These are phyloP conservation scores for Agroathelia rolfsii DNA, from an alignment of 1,284 basidiomycete species.

Conservation along the genomic window DNA sequence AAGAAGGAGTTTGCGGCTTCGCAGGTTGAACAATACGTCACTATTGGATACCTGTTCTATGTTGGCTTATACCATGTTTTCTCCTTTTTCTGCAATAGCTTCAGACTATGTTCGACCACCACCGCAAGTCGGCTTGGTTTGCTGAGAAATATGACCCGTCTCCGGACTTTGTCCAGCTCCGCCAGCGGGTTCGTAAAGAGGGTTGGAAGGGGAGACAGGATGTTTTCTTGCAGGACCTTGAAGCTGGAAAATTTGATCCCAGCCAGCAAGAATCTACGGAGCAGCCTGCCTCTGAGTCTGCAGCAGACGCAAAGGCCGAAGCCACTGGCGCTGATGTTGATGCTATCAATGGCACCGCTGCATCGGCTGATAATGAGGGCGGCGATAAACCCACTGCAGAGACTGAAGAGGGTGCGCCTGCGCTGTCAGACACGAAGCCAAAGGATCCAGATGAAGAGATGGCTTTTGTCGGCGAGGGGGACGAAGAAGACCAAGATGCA, in stretches of 20 bases:
- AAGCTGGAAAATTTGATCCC: constrained; percentile 76
- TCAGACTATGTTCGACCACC: constrained; percentile 86
- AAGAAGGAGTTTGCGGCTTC: constrained; percentile 78
- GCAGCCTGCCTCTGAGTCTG: constrained; percentile 32
- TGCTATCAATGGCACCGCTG: constrained; percentile 22
- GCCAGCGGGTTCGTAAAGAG: constrained; percentile 68
- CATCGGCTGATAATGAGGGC: constrained; percentile 35
- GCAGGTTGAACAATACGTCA: constrained; percentile 51
- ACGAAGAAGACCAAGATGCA: constrained; percentile 48
- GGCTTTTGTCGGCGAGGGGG: constrained; percentile 66
- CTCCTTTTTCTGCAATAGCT: constrained; percentile 49
- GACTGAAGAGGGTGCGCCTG: constrained; percentile 14
- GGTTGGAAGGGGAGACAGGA: constrained; percentile 71
- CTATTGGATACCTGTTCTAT: constrained; percentile 13
- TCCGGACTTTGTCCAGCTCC: constrained; percentile 56
- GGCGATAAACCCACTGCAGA: constrained; percentile 23
- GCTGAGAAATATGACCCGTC: constrained; percentile 84
- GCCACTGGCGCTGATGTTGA: constrained; percentile 24
- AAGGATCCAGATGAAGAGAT: constrained; percentile 47
- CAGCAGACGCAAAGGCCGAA: constrained; percentile 20
- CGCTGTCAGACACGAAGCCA: no score
- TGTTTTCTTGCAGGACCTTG: constrained; percentile 68
- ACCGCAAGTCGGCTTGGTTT: constrained; percentile 89
- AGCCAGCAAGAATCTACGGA: constrained; percentile 49
- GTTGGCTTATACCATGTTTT: constrained; percentile 23